Evolutionary conservation across 2,329 filamentous ascomycete species (phyloP), one percentile per base, ranked within the genome.

Genomic region (Iodosphaeria phyllophila): DNA sequence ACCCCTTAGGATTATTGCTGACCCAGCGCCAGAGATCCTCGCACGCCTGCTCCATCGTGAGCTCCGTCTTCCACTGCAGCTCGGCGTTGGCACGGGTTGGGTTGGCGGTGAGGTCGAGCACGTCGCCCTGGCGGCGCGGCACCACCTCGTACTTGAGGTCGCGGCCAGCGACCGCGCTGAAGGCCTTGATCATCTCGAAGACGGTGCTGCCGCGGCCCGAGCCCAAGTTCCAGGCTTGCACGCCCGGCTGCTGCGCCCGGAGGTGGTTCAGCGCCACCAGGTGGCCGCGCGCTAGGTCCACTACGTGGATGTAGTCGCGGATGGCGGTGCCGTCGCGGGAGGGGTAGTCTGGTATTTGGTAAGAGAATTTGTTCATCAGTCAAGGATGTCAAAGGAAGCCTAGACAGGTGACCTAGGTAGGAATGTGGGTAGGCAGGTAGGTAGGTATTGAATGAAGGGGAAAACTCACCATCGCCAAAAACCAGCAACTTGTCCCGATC

Each of bases 1-100:
- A 95, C 13, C 89, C 89, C 54, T 84, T 72, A 13, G 89, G 89
- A 57, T 95, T 95, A 56, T 93, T 95, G 56, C 76, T 64, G 10
- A 91, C 92, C 89, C 89, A 98, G 44, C 72, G 74, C 89, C 89
- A 98, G 36, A 98, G 62, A 51, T 98, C 83, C 38, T 74, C 70
- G 49, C 89, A 98, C 14, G 86, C 84, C 49, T 92, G 72, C 56
- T 95, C 86, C 47, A 98, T 70, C 12, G 78, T 84, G 30, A 76
- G 62, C 56, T 91, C 68, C 1, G 89, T 84, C 61, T 84, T 84
- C 89, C 89, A 98, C 34, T 71, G 60, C 27, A 98, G 64, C 57
- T 98, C 89, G 47, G 69, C 57, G 54, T 92, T 92, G 26, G 89
- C 89, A 18, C 82, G 68, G 4, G 67, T 64, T 8, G 89, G 79